These are phyloP conservation scores for Peterozyma toletana DNA, from an alignment of 805 yeast species.

Conservation along the genomic window DNA sequence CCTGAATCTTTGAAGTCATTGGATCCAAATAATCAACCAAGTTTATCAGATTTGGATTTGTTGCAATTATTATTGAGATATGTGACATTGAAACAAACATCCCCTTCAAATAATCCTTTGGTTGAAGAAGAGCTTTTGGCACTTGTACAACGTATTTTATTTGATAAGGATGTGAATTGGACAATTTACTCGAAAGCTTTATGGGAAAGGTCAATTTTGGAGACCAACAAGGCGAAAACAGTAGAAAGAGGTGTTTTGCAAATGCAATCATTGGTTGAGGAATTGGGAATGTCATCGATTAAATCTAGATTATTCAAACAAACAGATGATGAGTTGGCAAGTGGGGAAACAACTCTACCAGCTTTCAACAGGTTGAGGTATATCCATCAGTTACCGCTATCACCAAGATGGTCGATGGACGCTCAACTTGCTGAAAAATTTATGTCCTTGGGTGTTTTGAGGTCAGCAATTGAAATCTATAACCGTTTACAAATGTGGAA, in stretches of 20 bases:
- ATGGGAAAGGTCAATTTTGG: conserved; percentile 86
- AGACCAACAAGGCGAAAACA: conserved; percentile 73
- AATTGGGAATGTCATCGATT: conserved; percentile 60
- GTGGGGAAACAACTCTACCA: conserved; percentile 24
- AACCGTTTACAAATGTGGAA: conserved; percentile 67
- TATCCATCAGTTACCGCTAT: conserved; percentile 65
- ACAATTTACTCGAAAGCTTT: conserved; percentile 70
- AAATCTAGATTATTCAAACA: conserved; percentile 47
- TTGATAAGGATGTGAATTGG: conserved; percentile 59
- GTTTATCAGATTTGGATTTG: conserved; percentile 59
- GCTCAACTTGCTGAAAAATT: conserved; percentile 76
- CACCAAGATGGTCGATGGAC: conserved; percentile 86
- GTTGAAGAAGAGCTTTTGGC: conserved; percentile 83
- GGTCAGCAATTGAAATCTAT: conserved; percentile 85
- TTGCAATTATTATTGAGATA: conserved; percentile 69
- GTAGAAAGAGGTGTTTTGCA: conserved; percentile 92
- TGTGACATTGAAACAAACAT: conserved; percentile 53
- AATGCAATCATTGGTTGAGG: conserved; percentile 87
- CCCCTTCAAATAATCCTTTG: conserved; percentile 65
- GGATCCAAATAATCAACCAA: conserved; percentile 82
- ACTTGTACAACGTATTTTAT: conserved; percentile 62
- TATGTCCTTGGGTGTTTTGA: conserved; percentile 76
- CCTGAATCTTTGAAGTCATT: conserved; percentile 44
- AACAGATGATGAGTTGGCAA: conserved; percentile 22
- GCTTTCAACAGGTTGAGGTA: conserved; percentile 54